Percentiles rank a stretch among this genome's conserved stretches.
Conservation (phyloP, 108 stramenopile species). For the Skeletonema grethae region DNA sequence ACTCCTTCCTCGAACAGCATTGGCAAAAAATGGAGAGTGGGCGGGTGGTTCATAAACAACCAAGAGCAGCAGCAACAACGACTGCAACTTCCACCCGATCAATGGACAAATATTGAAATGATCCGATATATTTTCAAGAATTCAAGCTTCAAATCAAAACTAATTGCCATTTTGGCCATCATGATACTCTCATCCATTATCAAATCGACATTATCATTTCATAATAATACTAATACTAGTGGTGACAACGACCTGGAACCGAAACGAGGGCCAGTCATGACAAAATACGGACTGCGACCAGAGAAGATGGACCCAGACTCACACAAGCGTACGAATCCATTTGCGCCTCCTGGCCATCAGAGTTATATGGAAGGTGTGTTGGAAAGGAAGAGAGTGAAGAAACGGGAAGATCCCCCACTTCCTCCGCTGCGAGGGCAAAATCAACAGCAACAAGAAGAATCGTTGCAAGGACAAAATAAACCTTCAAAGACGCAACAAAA, state of each 20-base stretch:
- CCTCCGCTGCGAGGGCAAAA: background rate
- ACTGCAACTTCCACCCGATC: constrained; percentile 1
- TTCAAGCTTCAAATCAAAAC: constrained; percentile 5
- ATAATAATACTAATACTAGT: background rate
- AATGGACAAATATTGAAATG: constrained; percentile 17
- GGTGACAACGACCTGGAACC: background rate
- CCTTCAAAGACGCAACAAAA: background rate
- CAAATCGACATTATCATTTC: background rate
- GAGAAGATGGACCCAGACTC: constrained; percentile 9
- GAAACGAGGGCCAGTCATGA: background rate
- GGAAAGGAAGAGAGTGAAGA: constrained; percentile 13
- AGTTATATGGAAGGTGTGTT: constrained; percentile 18
- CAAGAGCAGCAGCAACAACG: background rate
- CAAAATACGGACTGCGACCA: background rate
- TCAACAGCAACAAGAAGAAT: background rate
- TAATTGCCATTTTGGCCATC: background rate
- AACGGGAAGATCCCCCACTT: background rate
- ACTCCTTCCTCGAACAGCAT: background rate
- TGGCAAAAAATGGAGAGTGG: background rate
- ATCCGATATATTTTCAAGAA: background rate
- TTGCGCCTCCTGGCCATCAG: constrained; percentile 8
- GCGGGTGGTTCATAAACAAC: constrained; percentile 9
- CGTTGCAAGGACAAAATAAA: background rate
- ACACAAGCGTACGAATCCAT: constrained; percentile 10
- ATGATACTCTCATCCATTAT: background rate